Evolutionary conservation across 345 rosid genomes (phyloP), one percentile per base, ranked within the genome.

Genomic region (Gossypium bickii): DNA sequence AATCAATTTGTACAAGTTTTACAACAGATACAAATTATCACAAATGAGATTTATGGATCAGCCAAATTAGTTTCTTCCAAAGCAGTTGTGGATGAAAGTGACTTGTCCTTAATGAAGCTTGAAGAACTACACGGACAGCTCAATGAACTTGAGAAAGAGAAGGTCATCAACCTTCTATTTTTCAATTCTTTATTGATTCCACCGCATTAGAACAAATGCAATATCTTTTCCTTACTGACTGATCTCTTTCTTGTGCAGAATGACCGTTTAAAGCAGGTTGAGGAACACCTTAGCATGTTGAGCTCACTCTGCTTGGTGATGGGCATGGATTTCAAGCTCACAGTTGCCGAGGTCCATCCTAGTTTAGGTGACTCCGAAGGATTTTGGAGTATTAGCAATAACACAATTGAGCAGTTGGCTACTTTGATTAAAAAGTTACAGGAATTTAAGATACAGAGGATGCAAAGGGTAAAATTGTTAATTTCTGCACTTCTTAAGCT

Each of bases 361-460:
- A 85, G 84, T 55, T 80, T 88, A 65, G 80, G 68, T 80, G 96
- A 85, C 51, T 66, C 86, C 38, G 87, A 90, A 64, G 87, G 87
- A 72, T 78, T 81, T 34, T 84, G 70, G 77, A 85, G 86, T 78
- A 81, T 90, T 73, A 92, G 89, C 68, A 73, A 88, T 74, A 82
- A 72, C 70, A 84, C 92, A 8, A 91, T 93, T 65, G 80, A 86
- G 63, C 82, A 73, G 65, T 58, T 95, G 82, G 84, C 70, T 60
- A 72, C 80, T 72, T 80, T 85, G 27, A 85, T 87, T 60, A 80
- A 85, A 67, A 87, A 85, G 20, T 82, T 89, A 53, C 81, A 90
- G 73, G 95, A 88, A 75, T 81, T 84, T 73, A 95, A 95, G 85
- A 78, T 89, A 70, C 90, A 90, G 78, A 93, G 99, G 83, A 90